Evolutionary conservation across 306 rosid genomes (phyloP), one percentile per base, ranked within the genome.

Genomic region (Inga leiocalycina): DNA sequence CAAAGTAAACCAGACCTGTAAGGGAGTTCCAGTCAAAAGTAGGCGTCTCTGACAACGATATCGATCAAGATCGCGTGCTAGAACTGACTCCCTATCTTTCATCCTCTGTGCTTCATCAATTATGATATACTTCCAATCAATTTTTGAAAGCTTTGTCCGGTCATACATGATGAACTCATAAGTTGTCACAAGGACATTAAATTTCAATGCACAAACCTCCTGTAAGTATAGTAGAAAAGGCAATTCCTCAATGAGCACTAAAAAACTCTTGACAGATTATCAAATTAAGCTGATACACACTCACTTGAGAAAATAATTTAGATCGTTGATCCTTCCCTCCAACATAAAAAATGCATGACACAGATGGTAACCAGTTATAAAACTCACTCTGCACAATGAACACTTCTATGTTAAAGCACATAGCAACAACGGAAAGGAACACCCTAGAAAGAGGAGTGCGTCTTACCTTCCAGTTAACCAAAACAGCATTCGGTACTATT

Each of bases 131-230:
- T 94, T 97, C 99, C 99, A 97, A 80, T 94, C 98, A 82, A 97
- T 79, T 89, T 92, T 97, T 19, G 99, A 97, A 74, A 97, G 94
- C 83, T 94, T 97, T 57, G 99, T 85, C 65, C 99, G 99, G 82
- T 97, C 99, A 84, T 94, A 97, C 99, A 97, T 97, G 90, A 97
- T 97, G 88, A 97, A 97, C 92, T 97, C 99, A 79, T 97, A 97
- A 80, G 99, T 97, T 48, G 99, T 97, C 90, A 97, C 99, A 64
- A 97, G 97, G 86, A 97, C 97, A 88, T 97, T 97, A 82, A 97
- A 97, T 78, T 97, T 97, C 98, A 94, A 57, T 46, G 99, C 99
- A 83, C 73, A 90, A 89, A 97, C 99, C 89, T 88, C 97, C 98
- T 97, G 84, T 57, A 79, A 57, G 83, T 71, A 72, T 74, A 83